Evolutionary conservation across 345 rosid genomes (phyloP).

Genomic region (Heritiera littoralis): DNA sequence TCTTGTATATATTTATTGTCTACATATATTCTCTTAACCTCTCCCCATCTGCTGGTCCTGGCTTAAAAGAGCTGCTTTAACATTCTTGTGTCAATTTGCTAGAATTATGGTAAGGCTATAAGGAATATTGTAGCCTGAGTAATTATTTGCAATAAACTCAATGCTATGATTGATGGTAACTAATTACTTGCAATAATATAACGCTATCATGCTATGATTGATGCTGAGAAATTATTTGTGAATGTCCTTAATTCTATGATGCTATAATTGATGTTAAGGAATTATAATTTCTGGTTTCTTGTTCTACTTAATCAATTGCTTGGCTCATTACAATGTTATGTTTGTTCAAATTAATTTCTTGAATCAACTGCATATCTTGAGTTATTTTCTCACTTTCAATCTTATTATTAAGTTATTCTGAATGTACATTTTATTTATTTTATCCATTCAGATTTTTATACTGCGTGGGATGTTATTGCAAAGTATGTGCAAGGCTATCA

Average conservation of each 20-base stretch:
- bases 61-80: neutral
- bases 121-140: neutral
- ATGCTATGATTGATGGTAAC: neutral
- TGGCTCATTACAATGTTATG: neutral
- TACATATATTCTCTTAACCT: neutral
- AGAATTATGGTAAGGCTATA: neutral
- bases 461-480: slow-evolving; percentile 86
- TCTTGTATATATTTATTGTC: neutral
- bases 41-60: neutral
- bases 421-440: slow-evolving; percentile 14
- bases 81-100: neutral
- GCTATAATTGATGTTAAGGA: neutral
- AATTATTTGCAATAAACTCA: neutral
- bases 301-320: neutral
- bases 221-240: neutral
- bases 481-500: slow-evolving; percentile 58
- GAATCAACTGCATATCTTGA: neutral
- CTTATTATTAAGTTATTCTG: slow-evolving; percentile 18
- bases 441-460: slow-evolving; percentile 75
- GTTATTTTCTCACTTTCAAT: neutral
- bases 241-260: neutral
- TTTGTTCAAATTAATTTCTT: slow-evolving; percentile 6
- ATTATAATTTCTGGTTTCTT: neutral
- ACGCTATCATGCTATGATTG: neutral
- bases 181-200: neutral